A percentile compares a stretch with the other conserved stretches of the same genome.
Conservation (phyloP, 2,329 filamentous ascomycete genomes). For the Talaromyces sp. region DNA sequence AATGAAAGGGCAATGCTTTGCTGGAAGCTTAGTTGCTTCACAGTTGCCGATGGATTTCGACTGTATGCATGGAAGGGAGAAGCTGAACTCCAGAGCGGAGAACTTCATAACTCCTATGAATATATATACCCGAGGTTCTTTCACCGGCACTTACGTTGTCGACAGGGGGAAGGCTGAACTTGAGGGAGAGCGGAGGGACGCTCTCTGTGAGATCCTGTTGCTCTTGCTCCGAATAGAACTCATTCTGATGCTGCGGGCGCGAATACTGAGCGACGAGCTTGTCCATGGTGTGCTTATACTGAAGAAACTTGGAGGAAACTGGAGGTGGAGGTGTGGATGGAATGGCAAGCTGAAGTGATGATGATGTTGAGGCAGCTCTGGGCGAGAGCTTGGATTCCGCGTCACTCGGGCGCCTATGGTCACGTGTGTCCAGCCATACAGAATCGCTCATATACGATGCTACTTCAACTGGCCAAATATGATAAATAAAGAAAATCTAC, state of each 20-base stretch:
- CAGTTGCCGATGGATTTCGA: conserved; percentile 2
- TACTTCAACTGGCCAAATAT: too few species aligned
- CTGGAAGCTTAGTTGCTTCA: conserved; percentile 8
- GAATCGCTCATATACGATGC: too few species aligned
- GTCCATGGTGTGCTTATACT: conserved; percentile 67
- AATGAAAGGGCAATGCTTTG: not conserved
- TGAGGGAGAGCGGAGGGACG: conserved; percentile 78
- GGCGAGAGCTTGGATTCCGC: conserved; percentile 34
- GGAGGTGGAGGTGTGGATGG: conserved; percentile 9
- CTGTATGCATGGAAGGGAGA: not conserved
- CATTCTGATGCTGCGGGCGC: conserved; percentile 72
- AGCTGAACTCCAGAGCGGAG: not conserved
- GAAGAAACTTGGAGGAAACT: conserved; percentile 3
- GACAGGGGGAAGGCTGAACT: conserved; percentile 93
- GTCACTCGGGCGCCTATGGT: conserved; percentile 39
- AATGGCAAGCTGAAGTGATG: conserved; percentile 19
- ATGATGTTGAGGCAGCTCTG: conserved; percentile 28
- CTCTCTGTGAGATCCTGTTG: conserved; percentile 73
- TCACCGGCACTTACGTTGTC: conserved; percentile 67
- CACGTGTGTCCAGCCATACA: conserved; percentile 24
- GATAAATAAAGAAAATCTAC: too few species aligned
- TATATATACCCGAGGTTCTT: not conserved
- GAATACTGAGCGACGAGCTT: conserved; percentile 90
- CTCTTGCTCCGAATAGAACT: conserved; percentile 72
- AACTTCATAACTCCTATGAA: not conserved